Base-by-base conservation (phyloP, 2,329 filamentous ascomycete species). In the Trichothecium roseum region DNA sequence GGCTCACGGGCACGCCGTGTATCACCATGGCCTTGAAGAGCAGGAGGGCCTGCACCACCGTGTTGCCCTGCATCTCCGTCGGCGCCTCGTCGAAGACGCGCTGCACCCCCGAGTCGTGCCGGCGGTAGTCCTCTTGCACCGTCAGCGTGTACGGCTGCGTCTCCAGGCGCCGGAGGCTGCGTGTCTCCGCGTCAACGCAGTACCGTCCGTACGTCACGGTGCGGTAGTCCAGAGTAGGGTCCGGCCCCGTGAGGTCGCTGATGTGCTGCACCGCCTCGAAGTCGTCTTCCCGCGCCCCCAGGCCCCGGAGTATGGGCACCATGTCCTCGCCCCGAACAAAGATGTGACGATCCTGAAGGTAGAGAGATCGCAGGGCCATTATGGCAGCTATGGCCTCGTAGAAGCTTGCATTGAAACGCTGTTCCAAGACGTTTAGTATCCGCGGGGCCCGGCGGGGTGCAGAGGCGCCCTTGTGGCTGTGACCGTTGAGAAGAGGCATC, bases 1-100 rank as follows among this genome's bases (percentile, higher is more conserved):
- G 45, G 9, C 30, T 18, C 5, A 41, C 40, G 4, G 40, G 34
- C 7, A 49, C 38, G 13, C 47, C 47, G 18, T 49, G 47, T 37
- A 47, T 42, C 14, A 51, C 34, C 16, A 49, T 26, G 9, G 44
- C 41, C 38, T 54, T 54, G 46, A 54, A 52, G 15, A 49, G 36
- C 41, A 54, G 37, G 22, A 54, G 37, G 22, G 50, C 50, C 32
- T 54, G 51, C 14, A 54, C 33, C 16, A 45, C 46, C 5, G 47
- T 49, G 46, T 54, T 54, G 37, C 40, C 36, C 33, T 54, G 50
- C 22, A 50, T 45, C 28, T 48, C 42, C 13, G 43, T 37, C n/a
- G 44, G 41, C 10, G 46, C 39, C 35, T 54, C 48, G 31, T 46
- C 40, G 40, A 53, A 54, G 35, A 42, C 40, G 15, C 51, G 42